Evolutionary conservation across 495 filamentous ascomycete species (phyloP).

Genomic region (Aspergillus nanangensis): DNA sequence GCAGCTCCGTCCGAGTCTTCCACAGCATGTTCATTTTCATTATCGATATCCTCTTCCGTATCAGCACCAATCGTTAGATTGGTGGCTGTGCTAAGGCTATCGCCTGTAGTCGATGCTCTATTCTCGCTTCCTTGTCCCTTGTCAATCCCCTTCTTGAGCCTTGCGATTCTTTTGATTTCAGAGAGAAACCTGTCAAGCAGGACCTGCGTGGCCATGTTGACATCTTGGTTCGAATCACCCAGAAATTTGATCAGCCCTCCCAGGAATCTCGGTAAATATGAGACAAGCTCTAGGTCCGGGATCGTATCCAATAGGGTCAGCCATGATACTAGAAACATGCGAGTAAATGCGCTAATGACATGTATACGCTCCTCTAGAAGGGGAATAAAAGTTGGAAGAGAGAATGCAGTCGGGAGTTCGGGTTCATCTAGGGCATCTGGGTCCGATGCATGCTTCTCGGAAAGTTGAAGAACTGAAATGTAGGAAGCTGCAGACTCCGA

Average conservation of each 20-base stretch:
- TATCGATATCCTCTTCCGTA: too few relatives aligned
- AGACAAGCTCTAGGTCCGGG: constrained; percentile 92
- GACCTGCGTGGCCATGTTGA: constrained; percentile 84
- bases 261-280: constrained; percentile 86
- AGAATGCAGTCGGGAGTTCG: constrained; percentile 83
- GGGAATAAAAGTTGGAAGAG: constrained; percentile 85
- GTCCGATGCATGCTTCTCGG: constrained; percentile 41
- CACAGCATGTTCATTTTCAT: constrained; percentile 42
- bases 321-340: constrained; percentile 95
- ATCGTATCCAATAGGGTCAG: constrained; percentile 94
- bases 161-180: constrained; percentile 92
- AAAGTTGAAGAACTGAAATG: constrained; percentile 73
- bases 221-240: constrained; percentile 85
- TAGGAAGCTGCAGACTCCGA: constrained; percentile 95
- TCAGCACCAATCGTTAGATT: constrained; percentile 39
- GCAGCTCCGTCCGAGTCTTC: constrained; percentile 59
- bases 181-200: constrained; percentile 88
- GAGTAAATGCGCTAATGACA: constrained; percentile 89
- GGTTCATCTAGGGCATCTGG: constrained; percentile 43
- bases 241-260: constrained; percentile 89
- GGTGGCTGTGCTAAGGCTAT: constrained; percentile 54
- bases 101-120: constrained; percentile 61
- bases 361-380: constrained; percentile 88
- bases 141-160: constrained; percentile 85
- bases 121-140: constrained; percentile 63